Evolutionary conservation across 495 filamentous ascomycete genomes (phyloP), one percentile per base, ranked within the genome.

Genomic region (Penicillium herquei): DNA sequence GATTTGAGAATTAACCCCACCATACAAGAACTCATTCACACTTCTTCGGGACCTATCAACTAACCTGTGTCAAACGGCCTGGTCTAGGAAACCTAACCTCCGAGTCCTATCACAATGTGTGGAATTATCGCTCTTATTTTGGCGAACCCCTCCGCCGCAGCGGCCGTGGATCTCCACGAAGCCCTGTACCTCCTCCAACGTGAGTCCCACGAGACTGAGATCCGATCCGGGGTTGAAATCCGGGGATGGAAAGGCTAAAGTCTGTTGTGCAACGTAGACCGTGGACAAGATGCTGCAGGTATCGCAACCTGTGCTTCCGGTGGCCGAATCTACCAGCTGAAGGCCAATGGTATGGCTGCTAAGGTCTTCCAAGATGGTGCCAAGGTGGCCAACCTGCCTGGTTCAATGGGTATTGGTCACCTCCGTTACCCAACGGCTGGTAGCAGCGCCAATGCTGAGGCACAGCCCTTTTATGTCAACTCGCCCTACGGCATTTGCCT

Each of bases 201-300:
- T 75, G 69, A 76, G 69, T 75, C 42, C 48, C 42, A 37, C 34
- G 34, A 10, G 34, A 37, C 34, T 13, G 9, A 9, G 34, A 13
- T 13, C 12, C 9, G 34, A 37, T 37, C 12, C 12, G 34, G 34
- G 34, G 12, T 37, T 37, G 8, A 13, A 37, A 46, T 48, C 14
- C 31, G 44, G 18, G 41, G 18, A 26, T 12, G 50, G 31, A 39
- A 41, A 48, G 16, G 35, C 56, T 67, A 60, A 67, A 58, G 31
- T 34, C 51, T 51, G 42, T 12, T 54, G 46, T 61, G 47, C 51
- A 35, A 56, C 40, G 54, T 55, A 77, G 74, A 81, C 64, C 71
- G 92, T 63, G 90, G 92, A 51, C 91, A 96, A 68, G 92, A 96
- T 87, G 93, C 92, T 21, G 92, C 88, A 47, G 93, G 93, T 48